Base-by-base conservation (phyloP, 2,329 filamentous ascomycete genomes). In the Exophiala oligosperma region DNA sequence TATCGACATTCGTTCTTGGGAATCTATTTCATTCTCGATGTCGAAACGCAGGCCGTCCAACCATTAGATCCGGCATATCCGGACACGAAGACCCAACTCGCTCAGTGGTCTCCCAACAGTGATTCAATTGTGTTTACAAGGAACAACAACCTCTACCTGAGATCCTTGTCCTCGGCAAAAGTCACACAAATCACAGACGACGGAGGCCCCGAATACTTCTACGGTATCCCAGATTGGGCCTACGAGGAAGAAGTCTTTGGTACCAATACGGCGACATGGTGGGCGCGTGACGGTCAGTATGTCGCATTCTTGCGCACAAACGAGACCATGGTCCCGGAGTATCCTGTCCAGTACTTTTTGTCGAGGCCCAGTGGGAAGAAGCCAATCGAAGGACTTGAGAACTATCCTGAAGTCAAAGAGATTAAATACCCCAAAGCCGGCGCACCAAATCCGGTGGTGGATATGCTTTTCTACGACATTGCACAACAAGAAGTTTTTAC, bases 351-450 rank as follows among this genome's bases (percentile, higher is more conserved):
- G 68, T 99, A 96, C 78, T 99, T 94, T 74, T 78, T 97, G 60
- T 91, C 90, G 24, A 82, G 91, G 44, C 93, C 94, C 1, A 95
- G 90, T 64, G 91, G 91, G 26, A 81, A 84, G 49, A 64, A 80
- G 49, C 87, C 91, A 3, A 73, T 78, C 7, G 76, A 82, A 1
- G 92, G 91, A 21, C 84, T 95, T 65, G 92, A 97, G 71, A 86
- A 85, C 52, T 99, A 99, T 70, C 94, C 94, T 0, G 92, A 97
- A 69, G 87, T 93, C 37, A 85, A 88, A 63, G 79, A 92, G 67
- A 95, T 99, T 83, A 99, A 99, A 74, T 99, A 99, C 69, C 95
- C 94, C 49, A 97, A 97, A 74, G 89, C 94, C 21, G 95, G 94
- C 2, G 88, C 92, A 1, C 92, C 93, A 48, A 99, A 99, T 72